Conservation (phyloP, 2,329 filamentous ascomycete genomes). For the Pestalotiopsis sp. region DNA sequence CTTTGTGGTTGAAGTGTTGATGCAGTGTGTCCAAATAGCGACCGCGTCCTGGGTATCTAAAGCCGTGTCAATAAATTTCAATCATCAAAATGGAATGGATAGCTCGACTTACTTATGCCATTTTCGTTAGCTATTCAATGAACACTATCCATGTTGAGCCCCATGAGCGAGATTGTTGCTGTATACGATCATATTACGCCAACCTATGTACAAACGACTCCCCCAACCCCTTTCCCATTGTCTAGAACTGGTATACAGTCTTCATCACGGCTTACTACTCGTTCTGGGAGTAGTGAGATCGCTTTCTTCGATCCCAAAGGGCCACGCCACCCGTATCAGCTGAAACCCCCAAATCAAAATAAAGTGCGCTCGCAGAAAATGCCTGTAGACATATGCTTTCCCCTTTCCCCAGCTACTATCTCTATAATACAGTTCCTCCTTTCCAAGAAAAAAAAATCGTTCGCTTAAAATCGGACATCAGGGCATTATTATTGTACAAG, state of each 20-base stretch:
- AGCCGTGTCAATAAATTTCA: too few species aligned
- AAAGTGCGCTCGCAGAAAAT: not conserved
- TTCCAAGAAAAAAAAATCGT: not conserved
- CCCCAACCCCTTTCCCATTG: not conserved
- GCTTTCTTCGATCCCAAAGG: not conserved
- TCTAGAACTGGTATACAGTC: not conserved
- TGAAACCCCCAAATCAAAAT: not conserved
- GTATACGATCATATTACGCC: not conserved
- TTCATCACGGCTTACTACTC: not conserved
- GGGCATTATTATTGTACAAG: conserved; percentile 3
- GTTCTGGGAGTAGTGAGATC: not conserved
- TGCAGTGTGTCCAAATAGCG: not conserved
- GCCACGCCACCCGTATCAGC: not conserved
- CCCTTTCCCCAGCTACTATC: not conserved
- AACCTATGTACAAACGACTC: not conserved
- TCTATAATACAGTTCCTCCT: not conserved
- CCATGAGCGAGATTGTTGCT: not conserved
- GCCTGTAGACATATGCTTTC: not conserved
- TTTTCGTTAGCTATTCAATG: not conserved
- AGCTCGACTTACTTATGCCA: not conserved
- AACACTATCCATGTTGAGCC: not conserved
- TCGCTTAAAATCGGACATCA: not conserved
- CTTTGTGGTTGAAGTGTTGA: not conserved
- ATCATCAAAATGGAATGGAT: not conserved
- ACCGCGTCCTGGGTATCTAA: too few species aligned